Evolutionary conservation across 2,329 filamentous ascomycete genomes (phyloP).

Genomic region (Fusarium dimerum): DNA sequence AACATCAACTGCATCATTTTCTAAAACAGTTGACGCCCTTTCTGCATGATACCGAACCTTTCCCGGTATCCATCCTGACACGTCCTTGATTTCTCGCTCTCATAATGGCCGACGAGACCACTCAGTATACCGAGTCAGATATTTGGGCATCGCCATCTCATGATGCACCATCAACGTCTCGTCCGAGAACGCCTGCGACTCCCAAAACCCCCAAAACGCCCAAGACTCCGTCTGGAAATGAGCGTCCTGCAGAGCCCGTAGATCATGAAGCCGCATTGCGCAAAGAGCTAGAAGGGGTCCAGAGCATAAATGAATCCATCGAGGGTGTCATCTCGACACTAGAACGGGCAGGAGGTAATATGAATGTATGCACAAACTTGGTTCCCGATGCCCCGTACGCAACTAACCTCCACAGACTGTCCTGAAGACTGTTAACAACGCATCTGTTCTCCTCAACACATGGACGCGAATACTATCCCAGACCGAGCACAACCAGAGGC

Average conservation of each 20-base stretch:
- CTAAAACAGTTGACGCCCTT: neutral
- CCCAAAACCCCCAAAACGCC: conserved; percentile 52
- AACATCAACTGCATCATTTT: neutral
- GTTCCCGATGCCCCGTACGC: neutral
- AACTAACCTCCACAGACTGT: conserved; percentile 60
- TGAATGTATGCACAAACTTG: conserved; percentile 57
- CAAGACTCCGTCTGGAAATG: conserved; percentile 44
- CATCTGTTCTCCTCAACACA: conserved; percentile 86
- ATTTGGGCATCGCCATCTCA: conserved; percentile 48
- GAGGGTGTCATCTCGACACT: conserved; percentile 75
- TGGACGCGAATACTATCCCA: conserved; percentile 97
- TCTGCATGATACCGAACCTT: neutral
- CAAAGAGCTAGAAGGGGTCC: conserved; percentile 79
- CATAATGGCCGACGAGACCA: conserved; percentile 46
- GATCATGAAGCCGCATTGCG: conserved; percentile 75
- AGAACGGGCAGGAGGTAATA: conserved; percentile 72
- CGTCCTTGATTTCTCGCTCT: neutral
- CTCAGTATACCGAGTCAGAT: conserved; percentile 50
- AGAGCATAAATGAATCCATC: conserved; percentile 84
- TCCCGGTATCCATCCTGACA: conserved; percentile 1
- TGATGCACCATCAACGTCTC: conserved; percentile 30
- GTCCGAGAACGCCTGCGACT: conserved; percentile 40
- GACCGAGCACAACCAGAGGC: conserved; percentile 93
- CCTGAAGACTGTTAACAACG: conserved; percentile 79
- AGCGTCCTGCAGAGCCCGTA: conserved; percentile 45